These are phyloP conservation scores for Exophiala oligosperma DNA, from an alignment of 2,329 filamentous ascomycete genomes.

Conservation along the genomic window DNA sequence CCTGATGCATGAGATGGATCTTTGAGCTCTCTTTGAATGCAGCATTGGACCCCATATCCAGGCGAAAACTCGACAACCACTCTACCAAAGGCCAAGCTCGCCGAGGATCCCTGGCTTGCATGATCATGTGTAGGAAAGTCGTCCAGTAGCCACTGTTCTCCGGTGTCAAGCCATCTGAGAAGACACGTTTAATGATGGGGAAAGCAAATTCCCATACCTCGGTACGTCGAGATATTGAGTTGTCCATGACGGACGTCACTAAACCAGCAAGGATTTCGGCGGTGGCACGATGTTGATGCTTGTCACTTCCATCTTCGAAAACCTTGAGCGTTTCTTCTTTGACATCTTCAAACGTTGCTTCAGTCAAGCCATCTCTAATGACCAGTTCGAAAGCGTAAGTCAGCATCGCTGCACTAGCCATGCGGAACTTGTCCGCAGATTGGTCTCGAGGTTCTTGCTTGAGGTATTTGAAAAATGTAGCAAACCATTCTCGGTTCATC, in stretches of 20 bases:
- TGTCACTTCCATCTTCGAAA: constrained; percentile 91
- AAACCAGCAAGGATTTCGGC: constrained; percentile 89
- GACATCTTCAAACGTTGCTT: constrained; percentile 81
- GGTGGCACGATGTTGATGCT: constrained; percentile 95
- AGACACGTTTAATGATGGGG: constrained; percentile 80
- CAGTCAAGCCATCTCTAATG: constrained; percentile 70
- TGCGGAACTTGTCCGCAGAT: constrained; percentile 80
- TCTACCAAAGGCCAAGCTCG: constrained; percentile 83
- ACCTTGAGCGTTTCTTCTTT: constrained; percentile 74
- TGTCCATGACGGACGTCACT: constrained; percentile 76
- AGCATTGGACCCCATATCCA: constrained; percentile 93
- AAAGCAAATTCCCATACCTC: constrained; percentile 87
- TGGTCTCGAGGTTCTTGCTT: constrained; percentile 92
- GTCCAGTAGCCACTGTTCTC: constrained; percentile 96
- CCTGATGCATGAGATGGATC: constrained; percentile 84
- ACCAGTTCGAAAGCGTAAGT: constrained; percentile 90
- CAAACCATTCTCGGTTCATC: constrained; percentile 82
- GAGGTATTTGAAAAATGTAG: constrained; percentile 84
- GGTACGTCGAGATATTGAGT: constrained; percentile 70
- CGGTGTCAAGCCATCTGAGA: constrained; percentile 88
- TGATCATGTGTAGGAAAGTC: constrained; percentile 83
- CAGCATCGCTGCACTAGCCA: constrained; percentile 81
- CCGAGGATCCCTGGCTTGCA: constrained; percentile 87
- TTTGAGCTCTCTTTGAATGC: constrained; percentile 99
- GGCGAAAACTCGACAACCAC: constrained; percentile 76